Evolutionary conservation across 805 yeast genomes (phyloP).

Genomic region (Maudiozyma bulderi): DNA sequence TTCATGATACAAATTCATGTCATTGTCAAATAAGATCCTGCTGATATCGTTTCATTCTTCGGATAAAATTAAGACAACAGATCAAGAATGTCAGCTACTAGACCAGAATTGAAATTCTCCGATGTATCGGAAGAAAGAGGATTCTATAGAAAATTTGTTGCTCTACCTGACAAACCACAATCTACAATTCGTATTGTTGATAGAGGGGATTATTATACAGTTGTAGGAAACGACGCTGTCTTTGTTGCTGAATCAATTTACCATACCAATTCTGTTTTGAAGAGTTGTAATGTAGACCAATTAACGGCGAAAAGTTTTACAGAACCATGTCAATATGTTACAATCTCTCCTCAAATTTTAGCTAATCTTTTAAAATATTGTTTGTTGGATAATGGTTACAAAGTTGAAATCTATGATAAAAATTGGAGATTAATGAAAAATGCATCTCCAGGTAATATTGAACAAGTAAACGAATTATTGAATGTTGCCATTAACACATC

Average conservation of each 20-base stretch:
- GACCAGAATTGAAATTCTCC: conserved; percentile 51
- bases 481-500: conserved; percentile 38
- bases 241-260: conserved; percentile 77
- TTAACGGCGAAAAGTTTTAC: conserved; percentile 32
- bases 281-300: conserved; percentile 33
- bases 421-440: conserved; percentile 46
- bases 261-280: conserved; percentile 74
- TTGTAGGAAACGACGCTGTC: conserved; percentile 66
- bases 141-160: conserved; percentile 39
- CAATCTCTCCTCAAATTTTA: conserved; percentile 69
- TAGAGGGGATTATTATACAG: conserved; percentile 71
- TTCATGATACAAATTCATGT: too few species aligned
- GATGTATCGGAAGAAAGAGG: conserved; percentile 43
- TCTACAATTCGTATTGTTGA: conserved; percentile 66
- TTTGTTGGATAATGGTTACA: conserved; percentile 60
- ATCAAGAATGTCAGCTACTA: conserved; percentile 25
- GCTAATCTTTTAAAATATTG: conserved; percentile 54
- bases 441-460: conserved; percentile 89
- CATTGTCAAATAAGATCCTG: too few species aligned
- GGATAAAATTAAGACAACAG: neutral
- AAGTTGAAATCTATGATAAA: conserved; percentile 71
- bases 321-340: conserved; percentile 41
- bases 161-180: conserved; percentile 40
- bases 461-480: conserved; percentile 64
- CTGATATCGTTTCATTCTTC: too few species aligned